Evolutionary conservation across 1,284 basidiomycete species (phyloP).

Genomic region (Ganoderma resinaceum): DNA sequence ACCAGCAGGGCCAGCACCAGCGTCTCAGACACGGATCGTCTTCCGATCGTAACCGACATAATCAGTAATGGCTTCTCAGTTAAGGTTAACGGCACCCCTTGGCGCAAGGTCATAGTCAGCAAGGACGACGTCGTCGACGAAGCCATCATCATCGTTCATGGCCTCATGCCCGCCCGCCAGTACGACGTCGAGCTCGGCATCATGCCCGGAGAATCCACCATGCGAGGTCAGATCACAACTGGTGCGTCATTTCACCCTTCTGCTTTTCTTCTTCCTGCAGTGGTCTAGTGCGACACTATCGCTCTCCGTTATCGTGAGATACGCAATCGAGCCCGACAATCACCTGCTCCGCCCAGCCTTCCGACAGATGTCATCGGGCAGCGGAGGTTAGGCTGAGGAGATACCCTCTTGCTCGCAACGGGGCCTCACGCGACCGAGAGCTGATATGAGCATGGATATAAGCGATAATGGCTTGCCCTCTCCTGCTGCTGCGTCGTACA

Average conservation of each 20-base stretch:
- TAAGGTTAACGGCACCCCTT: constrained; percentile 76
- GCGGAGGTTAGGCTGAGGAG: neutral
- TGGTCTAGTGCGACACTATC: constrained; percentile 1
- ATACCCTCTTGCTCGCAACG: neutral
- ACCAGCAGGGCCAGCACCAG: constrained; percentile 38
- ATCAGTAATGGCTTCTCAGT: constrained; percentile 77
- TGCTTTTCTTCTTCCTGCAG: neutral
- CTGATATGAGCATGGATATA: constrained; percentile 5
- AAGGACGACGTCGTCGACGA: constrained; percentile 80
- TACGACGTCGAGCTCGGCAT: constrained; percentile 82
- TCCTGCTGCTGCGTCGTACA: neutral
- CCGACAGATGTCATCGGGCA: constrained; percentile 1
- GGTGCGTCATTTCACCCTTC: constrained; percentile 44
- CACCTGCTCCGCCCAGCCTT: neutral
- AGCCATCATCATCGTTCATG: constrained; percentile 82
- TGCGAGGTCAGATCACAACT: constrained; percentile 68
- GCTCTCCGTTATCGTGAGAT: constrained; percentile 5
- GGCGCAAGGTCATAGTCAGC: constrained; percentile 78
- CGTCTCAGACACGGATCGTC: constrained; percentile 25
- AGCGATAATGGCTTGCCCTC: neutral
- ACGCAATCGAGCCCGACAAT: neutral
- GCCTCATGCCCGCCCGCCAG: constrained; percentile 78
- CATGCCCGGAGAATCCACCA: constrained; percentile 62
- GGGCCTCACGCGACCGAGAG: constrained; percentile 3
- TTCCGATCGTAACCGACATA: constrained; percentile 66